Evolutionary conservation across 805 yeast genomes (phyloP), one percentile per base, ranked within the genome.

Genomic region (Cyberlindnera maclurae): DNA sequence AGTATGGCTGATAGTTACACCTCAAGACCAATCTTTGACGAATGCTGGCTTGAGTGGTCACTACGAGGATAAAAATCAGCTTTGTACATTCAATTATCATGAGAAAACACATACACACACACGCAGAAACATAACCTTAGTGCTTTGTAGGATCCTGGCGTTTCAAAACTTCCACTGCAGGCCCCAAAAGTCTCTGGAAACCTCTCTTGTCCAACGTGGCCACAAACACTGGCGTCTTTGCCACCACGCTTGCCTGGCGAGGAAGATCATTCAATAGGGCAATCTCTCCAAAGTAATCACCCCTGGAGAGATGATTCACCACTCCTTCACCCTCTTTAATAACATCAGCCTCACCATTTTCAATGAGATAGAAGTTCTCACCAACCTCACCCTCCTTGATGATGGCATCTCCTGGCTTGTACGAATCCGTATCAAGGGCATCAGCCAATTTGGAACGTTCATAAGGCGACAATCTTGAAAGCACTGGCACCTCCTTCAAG

Each of bases 271-370:
- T 83, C 51, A 93, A 70, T 51, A 93, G 68, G 3, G 98, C 97
- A 46, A 93, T 79, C 65, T 93, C 98, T 49, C 98, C 98, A 61
- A 93, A 93, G 65, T 93, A 93, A 59, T 83, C 95, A 46, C 97
- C 97, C 54, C 82, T 78, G 33, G 71, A 63, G 43, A 87, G 68
- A 12, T 66, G 66, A 16, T 70, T 73, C 26, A 88, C 70, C 32
- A 71, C 69, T 17, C 89, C 89, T 33, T 71, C 71, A 29, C 69
- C 76, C 5, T 56, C 46, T 54, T 77, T 83, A 31, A 72, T 57
- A 31, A 93, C 93, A 44, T 77, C 77, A 40, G 95, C 95, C 40
- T 71, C 71, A 47, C 98, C 98, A 50, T 77, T 70, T 63, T 89
- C 86, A 39, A 83, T 77, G 41, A 84, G 60, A 55, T 79, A 83